These are phyloP conservation scores for Caulochytrium protostelioides DNA, from an alignment of 371 early-diverging fungal genomes.

Conservation along the genomic window DNA sequence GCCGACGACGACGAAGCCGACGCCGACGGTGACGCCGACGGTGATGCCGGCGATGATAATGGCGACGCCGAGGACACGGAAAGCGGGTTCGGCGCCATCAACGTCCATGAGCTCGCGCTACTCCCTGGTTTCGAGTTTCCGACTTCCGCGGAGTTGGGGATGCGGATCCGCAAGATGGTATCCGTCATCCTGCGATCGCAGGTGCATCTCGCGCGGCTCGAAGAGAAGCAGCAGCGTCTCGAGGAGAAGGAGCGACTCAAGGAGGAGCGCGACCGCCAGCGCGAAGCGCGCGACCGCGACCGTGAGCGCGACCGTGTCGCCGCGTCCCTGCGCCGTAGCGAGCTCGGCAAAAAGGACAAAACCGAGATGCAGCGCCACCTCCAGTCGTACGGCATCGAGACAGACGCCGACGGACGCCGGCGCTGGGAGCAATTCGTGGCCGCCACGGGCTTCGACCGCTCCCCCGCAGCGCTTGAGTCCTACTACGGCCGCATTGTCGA, in stretches of 20 bases:
- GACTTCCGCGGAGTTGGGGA: conserved; percentile 5
- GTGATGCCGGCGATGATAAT: conserved; percentile 2
- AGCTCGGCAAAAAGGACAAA: too few relatives aligned
- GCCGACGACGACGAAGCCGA: conserved; percentile 9
- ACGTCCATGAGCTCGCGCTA: background rate
- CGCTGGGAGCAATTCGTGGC: conserved; percentile 7
- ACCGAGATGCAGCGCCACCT: too few relatives aligned
- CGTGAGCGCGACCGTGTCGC: too few relatives aligned
- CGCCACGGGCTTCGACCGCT: conserved; percentile 6
- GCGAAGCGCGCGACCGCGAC: too few relatives aligned
- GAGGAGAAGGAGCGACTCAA: conserved; percentile 7
- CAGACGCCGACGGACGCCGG: conserved; percentile 14
- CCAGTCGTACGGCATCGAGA: conserved; percentile 26
- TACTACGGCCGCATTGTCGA: background rate
- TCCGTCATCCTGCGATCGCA: conserved; percentile 22
- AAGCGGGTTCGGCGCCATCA: background rate
- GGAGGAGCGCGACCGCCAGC: too few relatives aligned
- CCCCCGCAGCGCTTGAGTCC: conserved; percentile 9
- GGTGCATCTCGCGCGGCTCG: conserved; percentile 9
- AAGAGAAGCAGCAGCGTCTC: conserved; percentile 13
- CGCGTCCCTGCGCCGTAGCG: too few relatives aligned
- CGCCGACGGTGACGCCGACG: conserved; percentile 1
- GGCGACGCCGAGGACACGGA: background rate
- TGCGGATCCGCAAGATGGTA: conserved; percentile 4
- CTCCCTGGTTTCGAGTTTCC: conserved; percentile 1